Conservation (phyloP, 225 moss, liverwort and hornwort genomes). For the Pseudoscleropodium purum region DNA sequence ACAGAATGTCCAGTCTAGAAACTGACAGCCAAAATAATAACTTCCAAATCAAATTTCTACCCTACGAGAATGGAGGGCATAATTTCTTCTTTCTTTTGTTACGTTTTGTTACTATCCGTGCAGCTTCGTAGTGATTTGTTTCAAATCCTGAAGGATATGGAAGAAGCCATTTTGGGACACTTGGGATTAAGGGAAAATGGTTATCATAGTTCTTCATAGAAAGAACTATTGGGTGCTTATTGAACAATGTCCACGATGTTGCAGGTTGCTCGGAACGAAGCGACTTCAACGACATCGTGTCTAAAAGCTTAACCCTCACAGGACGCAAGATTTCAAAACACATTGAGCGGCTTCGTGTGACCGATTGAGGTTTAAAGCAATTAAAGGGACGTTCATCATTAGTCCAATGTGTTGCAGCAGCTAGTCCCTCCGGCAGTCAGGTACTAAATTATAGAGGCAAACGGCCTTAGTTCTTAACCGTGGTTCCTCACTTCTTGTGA, state of each 20-base stretch:
- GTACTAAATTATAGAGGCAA: conserved; percentile 10
- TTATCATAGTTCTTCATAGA: background rate
- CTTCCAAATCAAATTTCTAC: background rate
- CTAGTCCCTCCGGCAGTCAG: conserved; percentile 67
- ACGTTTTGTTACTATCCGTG: background rate
- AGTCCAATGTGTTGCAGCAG: conserved; percentile 58
- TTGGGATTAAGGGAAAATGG: background rate
- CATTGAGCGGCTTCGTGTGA: background rate
- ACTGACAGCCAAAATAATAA: background rate
- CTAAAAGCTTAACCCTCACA: conserved; percentile 13
- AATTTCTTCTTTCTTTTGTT: background rate
- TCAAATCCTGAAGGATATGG: background rate
- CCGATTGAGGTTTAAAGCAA: background rate
- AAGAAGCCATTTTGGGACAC: background rate
- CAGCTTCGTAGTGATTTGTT: background rate
- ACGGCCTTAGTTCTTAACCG: background rate
- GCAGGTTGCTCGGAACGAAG: conserved; percentile 23
- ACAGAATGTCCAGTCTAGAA: background rate
- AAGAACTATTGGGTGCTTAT: background rate
- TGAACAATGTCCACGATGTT: background rate
- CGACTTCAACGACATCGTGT: background rate
- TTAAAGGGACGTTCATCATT: conserved; percentile 54
- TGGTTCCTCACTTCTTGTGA: background rate
- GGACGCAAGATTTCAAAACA: background rate
- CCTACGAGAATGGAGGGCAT: background rate